Evolutionary conservation across 495 filamentous ascomycete species (phyloP), one percentile per base, ranked within the genome.

Genomic region (Aspergillus heteromorphus): DNA sequence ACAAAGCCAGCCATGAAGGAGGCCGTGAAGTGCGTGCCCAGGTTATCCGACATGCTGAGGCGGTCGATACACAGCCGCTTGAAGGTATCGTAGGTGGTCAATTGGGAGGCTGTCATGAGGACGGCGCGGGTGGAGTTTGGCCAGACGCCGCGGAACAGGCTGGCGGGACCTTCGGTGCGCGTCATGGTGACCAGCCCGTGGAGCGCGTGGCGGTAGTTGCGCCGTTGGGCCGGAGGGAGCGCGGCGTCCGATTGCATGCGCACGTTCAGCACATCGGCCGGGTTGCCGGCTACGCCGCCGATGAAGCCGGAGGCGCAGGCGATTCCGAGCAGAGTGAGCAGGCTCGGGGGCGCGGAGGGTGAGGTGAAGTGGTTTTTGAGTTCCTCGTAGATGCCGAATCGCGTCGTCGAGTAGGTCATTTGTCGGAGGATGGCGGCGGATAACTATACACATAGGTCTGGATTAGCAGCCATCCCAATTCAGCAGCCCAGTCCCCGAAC

Each of bases 211-310:
- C 83, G 83, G 77, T 98, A 98, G 72, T 95, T 91, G 19, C 92
- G 83, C 3, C 89, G 85, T 57, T 93, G 74, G 1, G 75, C 76
- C 2, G 73, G 62, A 0, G 91, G 88, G 4, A 96, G 81, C 0
- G 92, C 83, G 11, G 88, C 85, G 67, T 97, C 93, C 74, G 92
- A 86, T 70, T 98, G 93, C 93, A 98, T 98, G 58, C 93, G 91
- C 40, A 98, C 93, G 72, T 98, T 98, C 53, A 97, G 79, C 10
- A 98, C 88, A 66, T 98, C 93, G 53, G 92, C 92, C 0, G 91
- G 88, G 71, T 97, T 97, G 53, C 93, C 93, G 10, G 88, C 87
- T 7, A 96, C 67, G 20, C 93, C 93, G 53, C 93, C 93, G 4
- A 96, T 71, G 69, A 96, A 87, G 43, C 93, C 93, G 2, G 93